phyloP scores from a whole-genome alignment of 2,329 filamentous ascomycete genomes.

The Gaeumannomyces tritici region DNA sequence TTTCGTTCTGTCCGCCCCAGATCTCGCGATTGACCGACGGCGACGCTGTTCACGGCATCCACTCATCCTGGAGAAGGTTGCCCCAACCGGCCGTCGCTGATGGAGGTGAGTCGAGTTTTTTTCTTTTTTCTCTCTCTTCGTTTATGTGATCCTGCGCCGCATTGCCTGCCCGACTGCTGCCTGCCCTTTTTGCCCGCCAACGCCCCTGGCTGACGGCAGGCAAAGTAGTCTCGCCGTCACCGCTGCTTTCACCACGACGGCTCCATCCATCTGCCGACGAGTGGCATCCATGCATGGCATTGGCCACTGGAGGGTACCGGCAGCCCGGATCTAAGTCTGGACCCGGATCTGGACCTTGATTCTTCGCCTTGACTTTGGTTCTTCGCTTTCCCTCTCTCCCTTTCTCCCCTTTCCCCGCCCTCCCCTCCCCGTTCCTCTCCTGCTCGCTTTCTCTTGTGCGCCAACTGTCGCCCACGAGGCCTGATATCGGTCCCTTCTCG shows the following conservation, averaged over 20 bases:
- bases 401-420: neutral
- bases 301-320: neutral
- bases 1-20: neutral
- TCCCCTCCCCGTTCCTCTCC: neutral
- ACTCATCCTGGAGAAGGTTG: too few species aligned
- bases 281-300: neutral
- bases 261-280: neutral
- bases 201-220: neutral
- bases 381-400: neutral
- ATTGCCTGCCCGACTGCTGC: neutral
- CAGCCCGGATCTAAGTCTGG: neutral
- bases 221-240: neutral
- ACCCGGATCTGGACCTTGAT: too few species aligned
- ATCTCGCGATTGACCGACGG: neutral
- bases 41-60: neutral
- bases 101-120: constrained; percentile 1
- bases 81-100: neutral
- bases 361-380: too few species aligned
- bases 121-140: neutral
- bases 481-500: neutral
- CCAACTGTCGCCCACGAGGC: neutral
- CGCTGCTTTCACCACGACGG: neutral
- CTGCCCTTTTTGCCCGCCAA: neutral
- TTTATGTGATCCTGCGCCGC: neutral
- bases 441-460: neutral